phyloP scores from a whole-genome alignment of 2,329 filamentous ascomycete genomes.

The Pseudopithomyces chartarum region DNA sequence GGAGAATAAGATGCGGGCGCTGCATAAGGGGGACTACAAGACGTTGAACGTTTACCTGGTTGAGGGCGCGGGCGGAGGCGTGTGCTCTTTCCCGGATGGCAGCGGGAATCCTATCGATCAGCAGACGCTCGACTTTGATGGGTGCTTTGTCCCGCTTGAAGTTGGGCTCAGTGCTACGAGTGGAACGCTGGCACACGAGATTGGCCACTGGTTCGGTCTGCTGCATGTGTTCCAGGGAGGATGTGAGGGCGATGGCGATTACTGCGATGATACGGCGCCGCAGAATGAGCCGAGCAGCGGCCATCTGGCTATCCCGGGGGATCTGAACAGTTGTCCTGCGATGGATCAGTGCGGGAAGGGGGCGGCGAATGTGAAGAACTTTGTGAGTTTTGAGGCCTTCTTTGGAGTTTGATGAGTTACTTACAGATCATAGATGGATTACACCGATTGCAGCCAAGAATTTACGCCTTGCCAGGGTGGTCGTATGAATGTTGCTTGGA shows the following conservation, averaged over 20 bases:
- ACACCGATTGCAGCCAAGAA: constrained; percentile 22
- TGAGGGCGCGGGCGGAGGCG: constrained; percentile 52
- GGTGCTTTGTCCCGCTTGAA: constrained; percentile 22
- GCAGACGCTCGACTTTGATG: constrained; percentile 18
- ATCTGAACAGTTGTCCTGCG: constrained; percentile 20
- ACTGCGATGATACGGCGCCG: constrained; percentile 35
- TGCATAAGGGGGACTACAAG: constrained; percentile 57
- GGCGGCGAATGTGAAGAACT: constrained; percentile 22
- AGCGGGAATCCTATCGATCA: constrained; percentile 11
- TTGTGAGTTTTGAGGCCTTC: constrained; percentile 11
- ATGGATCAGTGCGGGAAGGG: constrained; percentile 14
- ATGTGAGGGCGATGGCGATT: constrained; percentile 28
- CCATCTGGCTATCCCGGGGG: constrained; percentile 10
- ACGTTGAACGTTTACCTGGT: constrained; percentile 62
- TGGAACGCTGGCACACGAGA: constrained; percentile 20
- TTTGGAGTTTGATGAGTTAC: background rate
- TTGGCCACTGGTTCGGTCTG: constrained; percentile 40
- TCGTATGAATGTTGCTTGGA: constrained; percentile 18
- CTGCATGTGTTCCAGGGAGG: constrained; percentile 36
- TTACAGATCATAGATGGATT: constrained; percentile 20
- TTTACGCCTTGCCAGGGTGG: constrained; percentile 26
- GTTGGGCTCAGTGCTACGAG: constrained; percentile 10
- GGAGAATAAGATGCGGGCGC: constrained; percentile 52
- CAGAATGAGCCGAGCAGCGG: constrained; percentile 23
- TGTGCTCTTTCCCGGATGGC: constrained; percentile 18